Evolutionary conservation across 1,139 yeast genomes (phyloP), one percentile per base, ranked within the genome.

Genomic region (Saccharomyces hybrid): DNA sequence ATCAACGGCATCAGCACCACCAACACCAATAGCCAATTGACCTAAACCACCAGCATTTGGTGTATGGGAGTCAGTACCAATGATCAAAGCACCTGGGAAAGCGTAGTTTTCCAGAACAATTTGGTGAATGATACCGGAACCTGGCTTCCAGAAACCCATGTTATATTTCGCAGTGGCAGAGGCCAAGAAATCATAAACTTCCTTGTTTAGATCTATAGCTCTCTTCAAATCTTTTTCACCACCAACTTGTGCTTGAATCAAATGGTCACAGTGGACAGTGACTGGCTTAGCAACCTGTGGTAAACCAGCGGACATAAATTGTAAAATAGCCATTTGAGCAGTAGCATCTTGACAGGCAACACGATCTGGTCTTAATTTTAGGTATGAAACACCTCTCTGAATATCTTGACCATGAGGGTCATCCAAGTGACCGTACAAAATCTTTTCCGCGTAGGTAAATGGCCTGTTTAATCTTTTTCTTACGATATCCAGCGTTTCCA

Each of bases 271-370:
- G 80, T 93, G 99, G 61, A 93, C 97, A 57, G 98, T 89, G 63
- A 96, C 84, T 65, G 99, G 99, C 65, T 96, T 90, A 61, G 96
- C 96, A 57, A 90, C 97, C 67, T 82, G 81, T 61, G 96, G 95
- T 80, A 93, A 78, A 70, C 95, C 95, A 63, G 97, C 97, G 64
- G 96, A 86, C 97, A 91, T 91, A 77, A 91, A 91, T 80, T 93
- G 99, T 73, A 93, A 80, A 69, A 93, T 88, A 64, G 98, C 98
- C 99, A 93, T 93, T 79, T 93, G 99, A 65, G 99, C 99, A 61
- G 98, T 91, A 66, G 99, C 99, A 81, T 93, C 99, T 80, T 93
- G 99, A 82, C 97, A 91, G 59, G 99, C 98, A 68, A 93, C 98
- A 79, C 99, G 88, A 76, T 93, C 99, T 57, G 99, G 99, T 79